Conservation (phyloP, 345 rosid genomes). For the Raphanus raphanistrum region DNA sequence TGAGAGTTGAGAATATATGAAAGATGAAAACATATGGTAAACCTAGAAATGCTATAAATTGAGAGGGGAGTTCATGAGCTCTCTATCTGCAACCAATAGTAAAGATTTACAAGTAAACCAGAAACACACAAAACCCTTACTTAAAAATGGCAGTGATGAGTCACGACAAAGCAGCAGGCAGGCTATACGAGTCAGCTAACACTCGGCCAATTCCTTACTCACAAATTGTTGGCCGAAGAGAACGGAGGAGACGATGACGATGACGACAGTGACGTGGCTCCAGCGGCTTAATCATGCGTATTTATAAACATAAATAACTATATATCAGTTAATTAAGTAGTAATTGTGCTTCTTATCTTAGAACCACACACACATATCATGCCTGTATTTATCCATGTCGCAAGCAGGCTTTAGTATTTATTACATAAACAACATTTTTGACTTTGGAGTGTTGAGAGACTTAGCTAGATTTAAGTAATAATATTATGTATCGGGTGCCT, state of each 20-base stretch:
- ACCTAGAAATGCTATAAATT: constrained; percentile 31
- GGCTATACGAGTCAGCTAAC: constrained; percentile 28
- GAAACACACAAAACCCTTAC: constrained; percentile 25
- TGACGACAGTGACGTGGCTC: constrained; percentile 41
- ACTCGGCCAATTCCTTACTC: constrained; percentile 12
- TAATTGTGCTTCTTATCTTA: constrained; percentile 10
- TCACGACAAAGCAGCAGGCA: constrained; percentile 29
- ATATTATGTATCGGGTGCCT: constrained; percentile 14
- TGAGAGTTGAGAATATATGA: constrained; percentile 22
- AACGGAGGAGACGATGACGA: constrained; percentile 43
- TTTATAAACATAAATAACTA: background rate
- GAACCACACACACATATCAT: constrained; percentile 10
- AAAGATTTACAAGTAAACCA: constrained; percentile 7
- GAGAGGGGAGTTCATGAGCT: constrained; percentile 12
- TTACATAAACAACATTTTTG: constrained; percentile 31
- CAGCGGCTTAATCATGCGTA: constrained; percentile 37
- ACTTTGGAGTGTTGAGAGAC: constrained; percentile 34
- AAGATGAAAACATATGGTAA: background rate
- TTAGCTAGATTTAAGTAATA: constrained; percentile 28
- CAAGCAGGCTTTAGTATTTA: constrained; percentile 3
- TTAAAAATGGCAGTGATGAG: constrained; percentile 37
- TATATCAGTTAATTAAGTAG: background rate
- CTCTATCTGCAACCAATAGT: constrained; percentile 15
- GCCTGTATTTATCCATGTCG: constrained; percentile 20
- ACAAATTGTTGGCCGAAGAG: constrained; percentile 23